Conservation (phyloP, 768 basidiomycete species). For the Mycena sanguinolenta region DNA sequence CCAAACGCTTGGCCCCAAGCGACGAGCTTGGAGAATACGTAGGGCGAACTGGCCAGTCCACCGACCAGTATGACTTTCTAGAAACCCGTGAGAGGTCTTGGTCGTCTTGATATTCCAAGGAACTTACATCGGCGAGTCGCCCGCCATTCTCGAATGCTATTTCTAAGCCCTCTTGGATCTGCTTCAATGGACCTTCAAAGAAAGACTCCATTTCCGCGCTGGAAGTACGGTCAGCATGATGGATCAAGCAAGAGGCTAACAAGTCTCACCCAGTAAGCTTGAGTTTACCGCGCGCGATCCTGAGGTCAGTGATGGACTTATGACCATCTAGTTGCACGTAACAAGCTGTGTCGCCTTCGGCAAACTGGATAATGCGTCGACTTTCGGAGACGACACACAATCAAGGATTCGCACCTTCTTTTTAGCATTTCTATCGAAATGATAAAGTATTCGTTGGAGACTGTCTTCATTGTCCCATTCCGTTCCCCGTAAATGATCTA, state of each 20-base stretch:
- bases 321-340: conserved; percentile 38
- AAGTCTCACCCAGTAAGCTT: conserved; percentile 36
- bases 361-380: conserved; percentile 25
- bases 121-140: conserved; percentile 35
- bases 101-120: not conserved
- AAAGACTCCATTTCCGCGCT: conserved; percentile 38
- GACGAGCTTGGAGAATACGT: conserved; percentile 41
- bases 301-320: conserved; percentile 29
- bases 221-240: not conserved
- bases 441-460: conserved; percentile 32
- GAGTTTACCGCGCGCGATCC: conserved; percentile 35
- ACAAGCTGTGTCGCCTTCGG: conserved; percentile 24
- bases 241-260: not conserved
- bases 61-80: conserved; percentile 48
- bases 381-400: not conserved
- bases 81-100: not conserved
- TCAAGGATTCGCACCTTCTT: conserved; percentile 31
- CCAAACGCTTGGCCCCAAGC: conserved; percentile 38
- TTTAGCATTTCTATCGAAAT: conserved; percentile 42
- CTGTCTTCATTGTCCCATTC: conserved; percentile 38
- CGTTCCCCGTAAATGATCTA: conserved; percentile 33
- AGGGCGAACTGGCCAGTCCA: conserved; percentile 45
- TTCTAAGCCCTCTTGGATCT: conserved; percentile 36
- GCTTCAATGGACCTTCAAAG: conserved; percentile 32
- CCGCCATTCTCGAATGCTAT: conserved; percentile 39